Evolutionary conservation across 2,329 filamentous ascomycete species (phyloP).

Genomic region (Epichloe sibirici): DNA sequence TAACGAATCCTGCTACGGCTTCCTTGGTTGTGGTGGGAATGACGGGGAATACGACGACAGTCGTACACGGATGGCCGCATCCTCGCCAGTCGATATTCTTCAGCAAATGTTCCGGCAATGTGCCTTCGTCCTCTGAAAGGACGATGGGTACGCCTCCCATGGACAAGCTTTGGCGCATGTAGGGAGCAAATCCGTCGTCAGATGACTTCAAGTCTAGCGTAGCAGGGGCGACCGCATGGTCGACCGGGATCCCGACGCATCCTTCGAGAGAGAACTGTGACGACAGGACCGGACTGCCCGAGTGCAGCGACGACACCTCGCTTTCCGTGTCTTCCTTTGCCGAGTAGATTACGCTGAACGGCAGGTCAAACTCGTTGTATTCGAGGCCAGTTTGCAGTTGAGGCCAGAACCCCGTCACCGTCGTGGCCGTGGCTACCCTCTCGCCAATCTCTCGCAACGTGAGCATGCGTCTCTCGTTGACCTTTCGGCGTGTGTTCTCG

Average conservation of each 20-base stretch:
- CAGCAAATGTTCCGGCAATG: conserved; percentile 51
- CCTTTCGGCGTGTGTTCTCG: conserved; percentile 66
- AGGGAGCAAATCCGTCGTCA: conserved; percentile 61
- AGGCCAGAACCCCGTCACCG: conserved; percentile 62
- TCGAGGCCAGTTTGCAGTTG: conserved; percentile 57
- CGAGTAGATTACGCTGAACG: conserved; percentile 67
- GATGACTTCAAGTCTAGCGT: conserved; percentile 58
- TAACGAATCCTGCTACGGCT: conserved; percentile 62
- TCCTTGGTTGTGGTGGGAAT: conserved; percentile 62
- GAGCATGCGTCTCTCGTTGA: conserved; percentile 69
- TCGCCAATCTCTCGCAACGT: conserved; percentile 69
- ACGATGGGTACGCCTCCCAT: conserved; percentile 54
- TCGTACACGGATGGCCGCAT: conserved; percentile 56
- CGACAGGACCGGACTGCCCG: conserved; percentile 47
- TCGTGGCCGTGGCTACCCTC: conserved; percentile 57
- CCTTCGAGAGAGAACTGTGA: conserved; percentile 61
- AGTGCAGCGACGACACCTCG: conserved; percentile 60
- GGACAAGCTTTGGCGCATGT: conserved; percentile 62
- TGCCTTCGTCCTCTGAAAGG: conserved; percentile 53
- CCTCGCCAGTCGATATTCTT: conserved; percentile 58
- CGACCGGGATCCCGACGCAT: conserved; percentile 52
- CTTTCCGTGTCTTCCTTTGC: conserved; percentile 59
- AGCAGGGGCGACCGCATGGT: conserved; percentile 47
- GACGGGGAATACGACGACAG: conserved; percentile 66
- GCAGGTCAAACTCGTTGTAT: conserved; percentile 63